These are phyloP conservation scores for Colletotrichum sp. DNA, from an alignment of 2,329 filamentous ascomycete genomes.

Conservation along the genomic window DNA sequence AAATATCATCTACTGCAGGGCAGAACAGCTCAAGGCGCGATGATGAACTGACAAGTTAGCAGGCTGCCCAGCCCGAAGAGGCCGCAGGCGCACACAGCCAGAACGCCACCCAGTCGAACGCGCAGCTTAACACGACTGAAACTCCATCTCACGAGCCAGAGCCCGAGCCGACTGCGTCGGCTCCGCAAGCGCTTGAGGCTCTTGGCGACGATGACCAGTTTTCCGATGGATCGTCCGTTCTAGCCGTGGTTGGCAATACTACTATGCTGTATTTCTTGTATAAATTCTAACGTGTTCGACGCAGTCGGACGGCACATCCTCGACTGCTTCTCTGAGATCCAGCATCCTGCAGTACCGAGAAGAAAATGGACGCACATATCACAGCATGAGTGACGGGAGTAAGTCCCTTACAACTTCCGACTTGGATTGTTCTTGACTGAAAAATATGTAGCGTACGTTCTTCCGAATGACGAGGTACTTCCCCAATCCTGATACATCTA, in stretches of 20 bases:
- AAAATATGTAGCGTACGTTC: not conserved
- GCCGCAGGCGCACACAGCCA: not conserved
- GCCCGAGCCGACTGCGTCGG: no score
- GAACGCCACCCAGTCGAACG: not conserved
- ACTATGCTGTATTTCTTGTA: not conserved
- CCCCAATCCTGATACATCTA: not conserved
- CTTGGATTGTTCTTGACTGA: not conserved
- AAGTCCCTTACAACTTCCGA: conserved; percentile 12
- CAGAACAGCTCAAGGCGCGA: not conserved
- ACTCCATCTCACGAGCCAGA: not conserved
- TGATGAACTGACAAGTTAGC: not conserved
- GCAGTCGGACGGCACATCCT: not conserved
- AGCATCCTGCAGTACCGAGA: not conserved
- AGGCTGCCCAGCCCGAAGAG: not conserved
- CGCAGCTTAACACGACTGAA: not conserved
- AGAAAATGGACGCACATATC: not conserved
- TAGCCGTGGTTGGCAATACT: not conserved
- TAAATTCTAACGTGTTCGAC: not conserved
- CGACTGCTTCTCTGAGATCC: not conserved
- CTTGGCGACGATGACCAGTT: not conserved
- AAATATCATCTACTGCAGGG: not conserved
- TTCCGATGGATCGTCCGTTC: not conserved
- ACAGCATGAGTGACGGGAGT: conserved; percentile 27
- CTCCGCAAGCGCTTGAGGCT: not conserved
- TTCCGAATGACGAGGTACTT: not conserved